Evolutionary conservation across 192 early-diverging fungal genomes (phyloP), one percentile per base, ranked within the genome.

Genomic region (Coemansia sp.): DNA sequence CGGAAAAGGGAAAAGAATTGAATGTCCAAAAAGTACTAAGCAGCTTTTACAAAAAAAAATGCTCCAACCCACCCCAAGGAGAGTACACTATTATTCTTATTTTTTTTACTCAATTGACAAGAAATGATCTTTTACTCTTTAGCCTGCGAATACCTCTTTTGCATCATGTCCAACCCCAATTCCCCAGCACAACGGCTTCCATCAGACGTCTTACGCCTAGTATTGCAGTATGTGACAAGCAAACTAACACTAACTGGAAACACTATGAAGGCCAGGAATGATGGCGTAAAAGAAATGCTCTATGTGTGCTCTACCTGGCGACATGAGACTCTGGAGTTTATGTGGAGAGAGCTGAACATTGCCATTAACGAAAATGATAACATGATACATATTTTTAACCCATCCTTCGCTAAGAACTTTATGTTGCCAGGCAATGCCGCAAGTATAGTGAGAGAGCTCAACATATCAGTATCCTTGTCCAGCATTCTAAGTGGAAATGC

Each of bases 261-360:
- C n/a, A 65, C 52, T 12, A 55, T 22, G 52, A n/a, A 52, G 9
- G 49, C 49, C 63, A 36, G n/a, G 38, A 65, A 18, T 12, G 41
- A 44, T 47, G 24, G 22, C 49, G 22, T 49, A 29, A 42, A 72
- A n/a, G 41, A 54, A 38, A 29, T 61, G 3, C 31, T 36, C 5
- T 33, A 33, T n/a, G 59, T 36, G 34, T n/a, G 59, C 59, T 61
- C 31, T 7, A 7, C 7, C 5, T 61, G 59, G 59, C 20, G 59
- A 9, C 59, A 8, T 12, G 59, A 5, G 12, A 34, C 59, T 15
- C 59, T 61, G 12, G 59, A 36, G 31, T 36, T 2, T 16, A 61
- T 61, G 5, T 61, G 59, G 59, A 34, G 34, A 5, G n/a, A 33
- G 34, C 16, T 61, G 1, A 36, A 18, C 33, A 15, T 61, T 18